phyloP scores from a whole-genome alignment of 2,329 filamentous ascomycete species.

The Lecanicillium sp. region DNA sequence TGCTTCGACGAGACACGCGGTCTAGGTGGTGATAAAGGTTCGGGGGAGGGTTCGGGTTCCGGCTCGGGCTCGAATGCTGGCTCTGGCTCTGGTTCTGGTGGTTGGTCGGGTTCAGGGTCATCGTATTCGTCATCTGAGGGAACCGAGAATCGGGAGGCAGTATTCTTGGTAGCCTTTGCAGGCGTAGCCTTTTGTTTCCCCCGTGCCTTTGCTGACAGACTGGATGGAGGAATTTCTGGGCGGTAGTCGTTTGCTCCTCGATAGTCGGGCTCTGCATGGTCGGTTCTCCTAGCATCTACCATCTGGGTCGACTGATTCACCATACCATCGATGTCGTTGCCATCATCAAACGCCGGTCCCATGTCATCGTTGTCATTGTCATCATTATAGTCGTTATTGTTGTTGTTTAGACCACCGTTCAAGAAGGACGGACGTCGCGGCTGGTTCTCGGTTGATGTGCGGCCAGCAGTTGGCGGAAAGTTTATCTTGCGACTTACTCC shows the following conservation, averaged over 20 bases:
- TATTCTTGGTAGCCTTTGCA: neutral
- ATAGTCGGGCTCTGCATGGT: conserved; percentile 9
- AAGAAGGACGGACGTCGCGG: conserved; percentile 10
- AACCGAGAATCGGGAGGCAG: neutral
- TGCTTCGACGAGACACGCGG: neutral
- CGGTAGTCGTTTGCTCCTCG: conserved; percentile 4
- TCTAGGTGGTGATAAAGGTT: neutral
- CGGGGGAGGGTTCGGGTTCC: neutral
- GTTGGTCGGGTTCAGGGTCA: conserved; percentile 9
- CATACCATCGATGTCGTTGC: conserved; percentile 18
- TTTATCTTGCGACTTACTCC: conserved; percentile 37
- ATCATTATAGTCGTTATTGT: conserved; percentile 7
- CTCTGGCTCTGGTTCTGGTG: conserved; percentile 12
- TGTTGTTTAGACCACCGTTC: conserved; percentile 18
- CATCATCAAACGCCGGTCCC: conserved; percentile 17
- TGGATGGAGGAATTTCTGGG: neutral
- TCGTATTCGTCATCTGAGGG: neutral
- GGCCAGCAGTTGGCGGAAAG: conserved; percentile 39
- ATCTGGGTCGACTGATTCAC: conserved; percentile 29
- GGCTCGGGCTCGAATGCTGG: neutral
- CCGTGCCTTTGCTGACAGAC: conserved; percentile 11
- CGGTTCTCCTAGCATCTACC: conserved; percentile 23
- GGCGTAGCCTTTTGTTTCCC: conserved; percentile 9
- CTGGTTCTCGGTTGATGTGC: neutral
- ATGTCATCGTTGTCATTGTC: conserved; percentile 20